A percentile compares a stretch with the other conserved stretches of the same genome.
These are phyloP conservation scores for Trifolium subterraneum DNA, from an alignment of 306 rosid species.

Conservation along the genomic window DNA sequence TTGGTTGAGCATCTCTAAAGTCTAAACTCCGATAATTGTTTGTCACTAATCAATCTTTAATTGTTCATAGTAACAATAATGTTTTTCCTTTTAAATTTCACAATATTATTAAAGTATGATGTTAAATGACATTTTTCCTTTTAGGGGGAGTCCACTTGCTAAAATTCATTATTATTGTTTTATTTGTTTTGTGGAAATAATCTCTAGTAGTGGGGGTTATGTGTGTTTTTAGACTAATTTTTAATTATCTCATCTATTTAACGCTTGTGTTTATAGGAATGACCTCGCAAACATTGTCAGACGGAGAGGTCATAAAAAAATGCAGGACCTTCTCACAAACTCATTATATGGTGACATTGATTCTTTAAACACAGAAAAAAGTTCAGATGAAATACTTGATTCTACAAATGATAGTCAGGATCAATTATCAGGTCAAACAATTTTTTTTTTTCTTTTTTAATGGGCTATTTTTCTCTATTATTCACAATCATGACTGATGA, in stretches of 20 bases:
- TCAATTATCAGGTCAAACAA: slow-evolving; percentile 57
- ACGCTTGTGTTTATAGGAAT: slow-evolving; percentile 50
- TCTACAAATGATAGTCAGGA: slow-evolving; percentile 37
- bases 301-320: slow-evolving; percentile 83
- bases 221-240: not conserved
- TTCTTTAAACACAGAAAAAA: slow-evolving; percentile 37
- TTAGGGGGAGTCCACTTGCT: not conserved
- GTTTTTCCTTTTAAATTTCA: not conserved
- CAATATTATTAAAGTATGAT: not conserved
- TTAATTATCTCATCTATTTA: not conserved
- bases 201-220: not conserved
- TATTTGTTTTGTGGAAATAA: not conserved
- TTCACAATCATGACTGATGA: slow-evolving; percentile 50
- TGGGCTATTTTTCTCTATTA: slow-evolving; percentile 22
- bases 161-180: not conserved
- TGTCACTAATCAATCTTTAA: not conserved
- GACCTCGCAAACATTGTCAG: slow-evolving; percentile 91
- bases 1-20: not conserved
- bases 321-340: slow-evolving; percentile 66
- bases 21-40: not conserved
- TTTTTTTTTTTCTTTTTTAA: slow-evolving; percentile 37
- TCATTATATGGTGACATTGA: slow-evolving; percentile 35
- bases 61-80: not conserved
- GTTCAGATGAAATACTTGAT: slow-evolving; percentile 39
- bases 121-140: not conserved